phyloP scores from a whole-genome alignment of 2,329 filamentous ascomycete genomes.

The Verticillium isaacii region DNA sequence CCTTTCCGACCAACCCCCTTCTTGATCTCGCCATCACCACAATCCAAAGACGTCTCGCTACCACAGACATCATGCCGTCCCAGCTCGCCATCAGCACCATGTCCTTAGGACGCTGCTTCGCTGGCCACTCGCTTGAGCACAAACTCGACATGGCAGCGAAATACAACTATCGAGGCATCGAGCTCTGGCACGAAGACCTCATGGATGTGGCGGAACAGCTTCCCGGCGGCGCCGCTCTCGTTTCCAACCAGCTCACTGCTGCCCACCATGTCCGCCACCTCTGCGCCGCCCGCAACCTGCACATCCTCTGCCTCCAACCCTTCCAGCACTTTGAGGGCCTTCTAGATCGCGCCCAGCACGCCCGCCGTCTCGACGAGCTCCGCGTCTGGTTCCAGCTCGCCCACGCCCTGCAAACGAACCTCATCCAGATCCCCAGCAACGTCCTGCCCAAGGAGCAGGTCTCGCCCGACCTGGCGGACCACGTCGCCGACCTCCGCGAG shows the following conservation, averaged over 20 bases:
- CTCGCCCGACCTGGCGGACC: slow-evolving; percentile 43
- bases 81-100: slow-evolving; percentile 69
- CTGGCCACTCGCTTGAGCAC: slow-evolving; percentile 60
- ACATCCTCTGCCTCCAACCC: slow-evolving; percentile 67
- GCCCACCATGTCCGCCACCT: slow-evolving; percentile 52
- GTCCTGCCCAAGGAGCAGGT: slow-evolving; percentile 51
- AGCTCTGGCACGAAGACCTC: slow-evolving; percentile 76
- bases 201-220: slow-evolving; percentile 50
- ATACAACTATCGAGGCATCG: slow-evolving; percentile 64
- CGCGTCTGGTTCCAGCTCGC: slow-evolving; percentile 66
- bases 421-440: slow-evolving; percentile 70
- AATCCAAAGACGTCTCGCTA: too few species aligned
- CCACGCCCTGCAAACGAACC: slow-evolving; percentile 59
- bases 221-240: slow-evolving; percentile 28
- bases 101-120: slow-evolving; percentile 66
- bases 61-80: slow-evolving; percentile 38
- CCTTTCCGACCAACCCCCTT: background rate
- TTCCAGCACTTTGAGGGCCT: slow-evolving; percentile 77
- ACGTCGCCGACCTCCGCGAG: slow-evolving; percentile 57
- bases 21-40: background rate
- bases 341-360: slow-evolving; percentile 54
- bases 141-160: slow-evolving; percentile 65
- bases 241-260: slow-evolving; percentile 48
- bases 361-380: slow-evolving; percentile 55
- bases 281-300: slow-evolving; percentile 49